Conservation (phyloP, 2,329 filamentous ascomycete genomes). For the Phialophora chinensis region DNA sequence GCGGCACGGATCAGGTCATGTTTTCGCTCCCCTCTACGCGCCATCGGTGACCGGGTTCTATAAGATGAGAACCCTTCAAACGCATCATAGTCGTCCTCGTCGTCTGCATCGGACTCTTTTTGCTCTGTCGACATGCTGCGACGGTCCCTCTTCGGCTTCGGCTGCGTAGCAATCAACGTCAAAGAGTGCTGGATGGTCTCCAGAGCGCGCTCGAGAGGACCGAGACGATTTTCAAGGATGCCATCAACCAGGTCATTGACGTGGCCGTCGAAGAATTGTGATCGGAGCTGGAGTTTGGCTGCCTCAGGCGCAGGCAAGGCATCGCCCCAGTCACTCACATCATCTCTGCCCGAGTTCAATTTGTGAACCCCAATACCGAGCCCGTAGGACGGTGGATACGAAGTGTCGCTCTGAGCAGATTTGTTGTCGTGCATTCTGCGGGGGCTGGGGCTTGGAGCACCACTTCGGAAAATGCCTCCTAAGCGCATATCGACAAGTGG, state of each 20-base stretch:
- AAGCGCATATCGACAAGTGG: slow-evolving; percentile 54
- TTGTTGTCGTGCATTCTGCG: slow-evolving; percentile 54
- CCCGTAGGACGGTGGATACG: slow-evolving; percentile 67
- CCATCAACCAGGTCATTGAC: slow-evolving; percentile 85
- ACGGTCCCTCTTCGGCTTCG: slow-evolving; percentile 64
- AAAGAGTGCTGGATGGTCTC: slow-evolving; percentile 75
- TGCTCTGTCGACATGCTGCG: slow-evolving; percentile 73
- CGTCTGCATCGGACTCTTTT: slow-evolving; percentile 86
- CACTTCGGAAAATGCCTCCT: slow-evolving; percentile 64
- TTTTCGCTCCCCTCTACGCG: slow-evolving; percentile 68
- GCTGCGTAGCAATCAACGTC: slow-evolving; percentile 61
- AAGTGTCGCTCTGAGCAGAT: slow-evolving; percentile 38
- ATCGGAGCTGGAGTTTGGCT: slow-evolving; percentile 78
- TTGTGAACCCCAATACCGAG: slow-evolving; percentile 66
- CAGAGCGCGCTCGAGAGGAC: slow-evolving; percentile 80
- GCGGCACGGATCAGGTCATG: slow-evolving; percentile 63
- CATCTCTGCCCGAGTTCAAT: slow-evolving; percentile 61
- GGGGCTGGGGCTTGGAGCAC: slow-evolving; percentile 76
- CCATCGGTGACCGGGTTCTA: slow-evolving; percentile 75
- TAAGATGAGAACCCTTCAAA: slow-evolving; percentile 56
- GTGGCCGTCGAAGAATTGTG: slow-evolving; percentile 87
- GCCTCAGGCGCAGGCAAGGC: slow-evolving; percentile 82
- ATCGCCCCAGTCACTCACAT: slow-evolving; percentile 85
- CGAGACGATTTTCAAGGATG: slow-evolving; percentile 75
- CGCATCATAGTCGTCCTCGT: slow-evolving; percentile 77